Percentiles rank a stretch among this genome's conserved stretches.
Evolutionary conservation across 176 grass and related monocot species (phyloP).

Genomic region (Thalia dealbata): DNA sequence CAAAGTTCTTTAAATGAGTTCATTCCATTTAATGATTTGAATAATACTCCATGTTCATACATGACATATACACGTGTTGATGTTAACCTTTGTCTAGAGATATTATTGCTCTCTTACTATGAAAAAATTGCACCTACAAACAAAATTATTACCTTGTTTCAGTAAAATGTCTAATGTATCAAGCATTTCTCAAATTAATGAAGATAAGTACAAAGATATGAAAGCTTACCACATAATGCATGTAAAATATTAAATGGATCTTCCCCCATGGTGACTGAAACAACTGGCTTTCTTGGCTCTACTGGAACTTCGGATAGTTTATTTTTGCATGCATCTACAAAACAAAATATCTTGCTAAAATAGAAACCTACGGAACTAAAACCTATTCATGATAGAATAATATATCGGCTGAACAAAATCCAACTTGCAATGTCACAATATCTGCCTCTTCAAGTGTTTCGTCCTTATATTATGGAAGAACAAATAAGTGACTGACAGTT

Average conservation of each 20-base stretch:
- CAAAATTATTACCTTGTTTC: not conserved
- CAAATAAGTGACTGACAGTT: not conserved
- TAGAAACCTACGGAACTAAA: not conserved
- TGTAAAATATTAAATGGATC: conserved; percentile 16
- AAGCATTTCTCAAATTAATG: not conserved
- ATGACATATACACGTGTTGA: not conserved
- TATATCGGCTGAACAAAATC: not conserved
- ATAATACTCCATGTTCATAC: not conserved
- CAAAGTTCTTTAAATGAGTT: no score
- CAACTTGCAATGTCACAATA: not conserved
- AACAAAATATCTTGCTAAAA: not conserved
- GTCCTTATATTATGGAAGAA: not conserved
- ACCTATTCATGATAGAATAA: not conserved
- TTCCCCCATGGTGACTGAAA: conserved; percentile 7
- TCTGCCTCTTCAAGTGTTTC: not conserved
- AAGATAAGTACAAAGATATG: not conserved
- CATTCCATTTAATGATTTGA: no score
- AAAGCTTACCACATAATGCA: conserved; percentile 8
- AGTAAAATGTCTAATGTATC: not conserved
- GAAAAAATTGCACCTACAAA: not conserved
- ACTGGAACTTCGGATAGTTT: not conserved
- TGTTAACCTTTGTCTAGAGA: not conserved
- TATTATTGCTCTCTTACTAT: not conserved
- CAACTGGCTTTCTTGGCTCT: conserved; percentile 5
- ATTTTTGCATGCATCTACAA: not conserved